Conservation (phyloP, 2,329 filamentous ascomycete genomes). For the Cytospora leucostoma region DNA sequence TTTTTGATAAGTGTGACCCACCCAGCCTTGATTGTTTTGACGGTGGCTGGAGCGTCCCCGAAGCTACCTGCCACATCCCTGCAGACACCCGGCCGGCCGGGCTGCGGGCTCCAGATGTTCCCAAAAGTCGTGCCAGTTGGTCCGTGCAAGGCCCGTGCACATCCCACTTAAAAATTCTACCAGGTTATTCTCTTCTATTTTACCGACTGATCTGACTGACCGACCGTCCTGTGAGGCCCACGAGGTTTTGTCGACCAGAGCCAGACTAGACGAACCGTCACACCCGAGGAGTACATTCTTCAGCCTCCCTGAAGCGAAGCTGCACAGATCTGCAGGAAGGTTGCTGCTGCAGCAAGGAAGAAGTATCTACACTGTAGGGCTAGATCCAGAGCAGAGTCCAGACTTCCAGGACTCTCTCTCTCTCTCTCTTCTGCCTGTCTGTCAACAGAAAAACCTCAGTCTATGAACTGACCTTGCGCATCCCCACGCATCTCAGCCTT, state of each 20-base stretch:
- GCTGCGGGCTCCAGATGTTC: too few species aligned
- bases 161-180: too few species aligned
- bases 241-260: neutral
- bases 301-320: neutral
- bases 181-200: too few species aligned
- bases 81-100: neutral
- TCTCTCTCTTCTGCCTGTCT: too few species aligned
- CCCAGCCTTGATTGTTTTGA: neutral
- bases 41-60: slow-evolving; percentile 1
- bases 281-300: too few species aligned
- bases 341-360: neutral
- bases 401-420: neutral
- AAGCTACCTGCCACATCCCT: neutral
- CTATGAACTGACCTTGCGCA: neutral
- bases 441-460: neutral
- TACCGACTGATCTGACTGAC: too few species aligned
- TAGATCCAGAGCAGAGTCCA: neutral
- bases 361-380: neutral
- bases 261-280: too few species aligned
- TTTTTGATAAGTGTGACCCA: too few species aligned
- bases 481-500: neutral
- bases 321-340: neutral
- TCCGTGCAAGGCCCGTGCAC: neutral
- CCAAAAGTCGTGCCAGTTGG: neutral
- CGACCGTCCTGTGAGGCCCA: neutral